Percentiles rank a stretch among this genome's conserved stretches.
phyloP scores from a whole-genome alignment of 352 stramenopile species.

The Hyaloperonospora arabidopsidis region DNA sequence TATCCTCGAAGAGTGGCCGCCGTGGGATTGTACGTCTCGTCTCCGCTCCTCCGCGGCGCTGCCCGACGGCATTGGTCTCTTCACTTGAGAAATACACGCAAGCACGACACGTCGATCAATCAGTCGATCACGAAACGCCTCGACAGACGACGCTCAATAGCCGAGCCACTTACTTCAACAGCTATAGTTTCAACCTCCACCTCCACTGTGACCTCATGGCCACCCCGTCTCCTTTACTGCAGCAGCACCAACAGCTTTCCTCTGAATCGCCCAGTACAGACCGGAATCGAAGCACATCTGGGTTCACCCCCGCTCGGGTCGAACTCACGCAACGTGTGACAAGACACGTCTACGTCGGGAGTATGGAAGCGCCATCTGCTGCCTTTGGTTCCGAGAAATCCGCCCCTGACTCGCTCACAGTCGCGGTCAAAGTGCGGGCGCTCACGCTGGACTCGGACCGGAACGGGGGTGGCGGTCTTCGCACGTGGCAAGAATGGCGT shows the following conservation, averaged over 20 bases:
- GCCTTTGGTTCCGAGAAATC: constrained; percentile 13
- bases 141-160: too few relatives aligned
- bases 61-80: too few relatives aligned
- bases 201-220: constrained; percentile 7
- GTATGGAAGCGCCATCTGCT: constrained; percentile 17
- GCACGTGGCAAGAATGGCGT: constrained; percentile 36
- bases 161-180: background rate
- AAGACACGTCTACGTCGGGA: constrained; percentile 27
- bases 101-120: too few relatives aligned
- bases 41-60: too few relatives aligned
- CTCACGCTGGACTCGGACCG: constrained; percentile 31
- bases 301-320: constrained; percentile 17
- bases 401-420: constrained; percentile 6
- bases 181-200: background rate
- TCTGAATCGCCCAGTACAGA: constrained; percentile 16
- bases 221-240: constrained; percentile 7
- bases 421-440: constrained; percentile 31
- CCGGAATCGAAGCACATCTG: constrained; percentile 15
- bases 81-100: too few relatives aligned
- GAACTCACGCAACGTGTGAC: constrained; percentile 24
- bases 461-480: constrained; percentile 26
- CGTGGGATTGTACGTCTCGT: too few relatives aligned
- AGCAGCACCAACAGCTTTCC: constrained; percentile 15
- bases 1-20: too few relatives aligned
- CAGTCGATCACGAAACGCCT: too few relatives aligned